Evolutionary conservation across 306 rosid species (phyloP).

Genomic region (Urtica urens): DNA sequence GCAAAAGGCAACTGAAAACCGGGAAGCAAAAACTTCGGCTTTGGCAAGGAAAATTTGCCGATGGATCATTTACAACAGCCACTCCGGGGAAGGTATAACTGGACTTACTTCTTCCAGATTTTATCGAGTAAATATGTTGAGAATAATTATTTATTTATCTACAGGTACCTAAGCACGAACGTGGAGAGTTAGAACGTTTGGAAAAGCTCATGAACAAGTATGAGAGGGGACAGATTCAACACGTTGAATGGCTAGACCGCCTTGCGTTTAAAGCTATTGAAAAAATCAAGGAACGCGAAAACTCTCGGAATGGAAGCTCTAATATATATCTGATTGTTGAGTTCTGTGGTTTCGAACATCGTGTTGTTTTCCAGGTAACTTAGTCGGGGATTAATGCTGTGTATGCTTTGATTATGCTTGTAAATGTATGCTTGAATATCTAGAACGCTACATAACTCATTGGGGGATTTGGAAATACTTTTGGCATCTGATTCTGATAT

Average conservation of each 20-base stretch:
- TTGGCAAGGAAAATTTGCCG: slow-evolving; percentile 87
- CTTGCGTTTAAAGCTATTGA: slow-evolving; percentile 74
- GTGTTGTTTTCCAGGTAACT: slow-evolving; percentile 91
- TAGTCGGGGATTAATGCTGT: neutral
- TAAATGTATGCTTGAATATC: neutral
- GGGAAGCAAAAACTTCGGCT: slow-evolving; percentile 97
- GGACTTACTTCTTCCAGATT: no score
- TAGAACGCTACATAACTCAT: neutral
- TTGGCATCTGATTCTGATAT: neutral
- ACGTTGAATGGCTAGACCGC: slow-evolving; percentile 93
- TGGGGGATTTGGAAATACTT: neutral
- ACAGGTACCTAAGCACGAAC: slow-evolving; percentile 87
- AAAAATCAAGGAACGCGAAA: slow-evolving; percentile 66
- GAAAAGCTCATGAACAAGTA: slow-evolving; percentile 88
- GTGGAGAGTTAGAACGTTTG: slow-evolving; percentile 88
- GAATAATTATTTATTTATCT: slow-evolving; percentile 7
- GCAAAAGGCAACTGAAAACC: slow-evolving; percentile 82
- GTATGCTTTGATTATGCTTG: no score
- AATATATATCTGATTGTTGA: slow-evolving; percentile 75
- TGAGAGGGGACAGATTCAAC: slow-evolving; percentile 83
- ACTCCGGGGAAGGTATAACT: slow-evolving; percentile 86
- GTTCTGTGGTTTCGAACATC: slow-evolving; percentile 84
- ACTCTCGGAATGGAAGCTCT: slow-evolving; percentile 64
- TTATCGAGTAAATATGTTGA: no score
- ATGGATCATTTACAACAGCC: slow-evolving; percentile 65